Conservation (phyloP, 768 basidiomycete genomes). For the Hygrophoropsis aurantiaca region DNA sequence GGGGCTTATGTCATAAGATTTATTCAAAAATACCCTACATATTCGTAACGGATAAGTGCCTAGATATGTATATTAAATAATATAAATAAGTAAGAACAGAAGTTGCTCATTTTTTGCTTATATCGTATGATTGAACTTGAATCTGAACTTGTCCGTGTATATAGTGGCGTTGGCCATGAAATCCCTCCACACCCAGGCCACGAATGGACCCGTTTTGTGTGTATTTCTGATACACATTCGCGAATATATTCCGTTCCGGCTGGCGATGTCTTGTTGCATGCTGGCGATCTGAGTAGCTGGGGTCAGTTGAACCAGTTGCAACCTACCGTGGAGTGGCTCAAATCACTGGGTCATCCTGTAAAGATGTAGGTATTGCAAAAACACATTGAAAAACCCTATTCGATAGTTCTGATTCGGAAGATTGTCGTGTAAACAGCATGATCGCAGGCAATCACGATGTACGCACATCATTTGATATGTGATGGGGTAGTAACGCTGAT, state of each 20-base stretch:
- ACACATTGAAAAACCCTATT: neutral
- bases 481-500: too few relatives aligned
- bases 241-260: constrained; percentile 45
- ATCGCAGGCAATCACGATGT: constrained; percentile 77
- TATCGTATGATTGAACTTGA: neutral
- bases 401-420: neutral
- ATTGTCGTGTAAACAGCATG: constrained; percentile 43
- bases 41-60: too few relatives aligned
- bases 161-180: neutral
- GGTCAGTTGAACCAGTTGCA: constrained; percentile 47
- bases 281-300: constrained; percentile 59
- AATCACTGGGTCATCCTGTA: constrained; percentile 49
- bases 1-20: too few relatives aligned
- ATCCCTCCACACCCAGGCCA: constrained; percentile 30
- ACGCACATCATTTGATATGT: constrained; percentile 7
- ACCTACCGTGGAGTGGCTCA: constrained; percentile 59
- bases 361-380: constrained; percentile 50
- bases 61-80: too few relatives aligned
- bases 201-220: constrained; percentile 35
- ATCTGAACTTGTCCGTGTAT: neutral
- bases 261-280: constrained; percentile 67
- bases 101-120: too few relatives aligned
- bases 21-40: too few relatives aligned
- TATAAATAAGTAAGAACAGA: too few relatives aligned
- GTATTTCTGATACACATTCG: constrained; percentile 36